A percentile compares a stretch with the other conserved stretches of the same genome.
Evolutionary conservation across 345 rosid genomes (phyloP).

Genomic region (Rhodamnia argentea): DNA sequence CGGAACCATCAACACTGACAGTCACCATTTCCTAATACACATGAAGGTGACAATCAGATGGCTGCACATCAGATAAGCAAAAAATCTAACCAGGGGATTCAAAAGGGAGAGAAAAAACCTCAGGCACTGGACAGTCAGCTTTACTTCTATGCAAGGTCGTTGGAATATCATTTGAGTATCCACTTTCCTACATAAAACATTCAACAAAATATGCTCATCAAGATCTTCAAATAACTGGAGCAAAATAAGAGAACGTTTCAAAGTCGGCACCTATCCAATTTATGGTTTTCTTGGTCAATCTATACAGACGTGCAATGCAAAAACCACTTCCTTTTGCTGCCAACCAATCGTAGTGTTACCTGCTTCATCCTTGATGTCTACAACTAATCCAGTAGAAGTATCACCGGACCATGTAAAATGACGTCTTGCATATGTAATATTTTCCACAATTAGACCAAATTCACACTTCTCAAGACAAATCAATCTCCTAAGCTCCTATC

Average conservation of each 20-base stretch:
- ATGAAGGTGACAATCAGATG: slow-evolving; percentile 5
- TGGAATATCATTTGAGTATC: slow-evolving; percentile 89
- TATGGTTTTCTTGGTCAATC: not conserved
- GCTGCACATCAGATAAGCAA: slow-evolving; percentile 6
- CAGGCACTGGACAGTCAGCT: slow-evolving; percentile 94
- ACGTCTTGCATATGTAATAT: not conserved
- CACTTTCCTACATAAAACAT: slow-evolving; percentile 50
- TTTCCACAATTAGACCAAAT: not conserved
- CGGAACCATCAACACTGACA: slow-evolving; percentile 89
- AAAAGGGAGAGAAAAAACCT: slow-evolving; percentile 31
- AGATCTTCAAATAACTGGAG: not conserved
- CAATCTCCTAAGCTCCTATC: not conserved
- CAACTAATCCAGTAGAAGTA: not conserved
- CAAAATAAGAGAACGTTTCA: not conserved
- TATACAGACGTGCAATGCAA: not conserved
- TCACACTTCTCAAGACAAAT: not conserved
- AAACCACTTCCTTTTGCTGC: not conserved
- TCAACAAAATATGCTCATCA: not conserved
- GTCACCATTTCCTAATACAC: slow-evolving; percentile 76
- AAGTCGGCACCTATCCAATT: not conserved
- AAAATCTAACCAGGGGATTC: not conserved
- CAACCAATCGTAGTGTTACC: not conserved
- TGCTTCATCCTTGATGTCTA: not conserved
- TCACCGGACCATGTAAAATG: not conserved
- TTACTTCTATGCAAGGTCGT: slow-evolving; percentile 93